Conservation (phyloP, 129 eudicot species). For the Centaurea solstitialis region DNA sequence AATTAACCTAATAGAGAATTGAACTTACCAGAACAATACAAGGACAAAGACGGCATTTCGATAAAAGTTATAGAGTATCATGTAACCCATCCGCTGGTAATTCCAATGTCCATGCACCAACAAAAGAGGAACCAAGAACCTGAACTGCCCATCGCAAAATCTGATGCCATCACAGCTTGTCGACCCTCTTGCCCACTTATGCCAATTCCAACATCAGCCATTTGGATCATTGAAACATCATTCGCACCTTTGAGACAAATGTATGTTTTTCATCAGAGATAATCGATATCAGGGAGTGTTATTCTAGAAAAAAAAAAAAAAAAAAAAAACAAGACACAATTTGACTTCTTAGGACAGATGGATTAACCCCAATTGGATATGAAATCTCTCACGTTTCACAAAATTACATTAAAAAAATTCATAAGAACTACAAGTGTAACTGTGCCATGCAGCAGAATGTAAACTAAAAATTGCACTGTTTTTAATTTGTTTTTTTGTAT, state of each 20-base stretch:
- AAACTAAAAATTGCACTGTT: neutral
- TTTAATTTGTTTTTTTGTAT: neutral
- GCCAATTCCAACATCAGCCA: conserved; percentile 99
- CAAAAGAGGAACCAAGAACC: conserved; percentile 82
- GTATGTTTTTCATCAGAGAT: neutral
- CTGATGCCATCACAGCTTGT: conserved; percentile 99
- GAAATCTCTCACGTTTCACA: neutral
- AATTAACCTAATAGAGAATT: neutral
- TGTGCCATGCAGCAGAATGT: neutral
- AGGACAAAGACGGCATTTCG: conserved; percentile 87
- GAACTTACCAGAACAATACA: conserved; percentile 83
- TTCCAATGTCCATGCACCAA: conserved; percentile 99
- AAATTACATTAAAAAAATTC: neutral
- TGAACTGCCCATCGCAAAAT: conserved; percentile 97
- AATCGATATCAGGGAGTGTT: neutral
- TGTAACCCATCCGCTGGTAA: conserved; percentile 93
- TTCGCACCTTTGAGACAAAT: conserved; percentile 67
- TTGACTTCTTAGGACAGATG: neutral
- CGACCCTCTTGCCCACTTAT: conserved; percentile 99
- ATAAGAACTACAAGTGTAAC: neutral
- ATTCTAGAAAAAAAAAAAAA: no score
- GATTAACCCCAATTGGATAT: neutral
- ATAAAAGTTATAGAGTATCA: conserved; percentile 93
- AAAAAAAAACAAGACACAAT: neutral
- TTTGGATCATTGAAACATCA: conserved; percentile 99